Evolutionary conservation across 805 yeast genomes (phyloP).

Genomic region (Candida andamanensis): DNA sequence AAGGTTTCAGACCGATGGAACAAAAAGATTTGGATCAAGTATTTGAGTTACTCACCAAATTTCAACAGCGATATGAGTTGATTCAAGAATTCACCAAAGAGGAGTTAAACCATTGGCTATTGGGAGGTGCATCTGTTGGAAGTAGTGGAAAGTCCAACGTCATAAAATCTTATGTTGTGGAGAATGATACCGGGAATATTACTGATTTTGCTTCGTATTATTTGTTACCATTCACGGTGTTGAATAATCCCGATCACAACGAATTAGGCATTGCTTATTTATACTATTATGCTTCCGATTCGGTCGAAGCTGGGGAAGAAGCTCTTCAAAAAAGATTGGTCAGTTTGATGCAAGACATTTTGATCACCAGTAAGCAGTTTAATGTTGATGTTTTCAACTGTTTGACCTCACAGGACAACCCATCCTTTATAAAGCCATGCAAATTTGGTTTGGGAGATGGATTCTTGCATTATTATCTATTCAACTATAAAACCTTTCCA

Average conservation of each 20-base stretch:
- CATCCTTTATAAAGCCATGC: slow-evolving; percentile 71
- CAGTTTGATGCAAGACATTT: slow-evolving; percentile 64
- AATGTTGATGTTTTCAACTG: slow-evolving; percentile 93
- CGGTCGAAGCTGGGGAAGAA: slow-evolving; percentile 39
- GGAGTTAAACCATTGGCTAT: slow-evolving; percentile 79
- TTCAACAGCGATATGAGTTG: slow-evolving; percentile 67
- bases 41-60: slow-evolving; percentile 51
- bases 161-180: slow-evolving; percentile 75
- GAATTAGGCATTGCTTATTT: slow-evolving; percentile 82
- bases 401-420: slow-evolving; percentile 83
- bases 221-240: slow-evolving; percentile 79
- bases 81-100: slow-evolving; percentile 62
- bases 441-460: slow-evolving; percentile 96
- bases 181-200: slow-evolving; percentile 53
- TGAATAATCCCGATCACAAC: slow-evolving; percentile 57
- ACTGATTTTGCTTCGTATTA: slow-evolving; percentile 91
- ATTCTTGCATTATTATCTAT: slow-evolving; percentile 79
- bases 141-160: slow-evolving; percentile 37
- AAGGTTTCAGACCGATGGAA: slow-evolving; percentile 56
- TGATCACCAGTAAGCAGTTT: slow-evolving; percentile 62
- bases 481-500: slow-evolving; percentile 82
- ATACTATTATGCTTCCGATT: slow-evolving; percentile 82
- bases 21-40: slow-evolving; percentile 62
- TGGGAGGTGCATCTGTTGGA: slow-evolving; percentile 38
- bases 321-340: slow-evolving; percentile 55